Percentiles rank a stretch among this genome's conserved stretches.
phyloP scores from a whole-genome alignment of 2,329 filamentous ascomycete species.

The Exophiala calicioides region DNA sequence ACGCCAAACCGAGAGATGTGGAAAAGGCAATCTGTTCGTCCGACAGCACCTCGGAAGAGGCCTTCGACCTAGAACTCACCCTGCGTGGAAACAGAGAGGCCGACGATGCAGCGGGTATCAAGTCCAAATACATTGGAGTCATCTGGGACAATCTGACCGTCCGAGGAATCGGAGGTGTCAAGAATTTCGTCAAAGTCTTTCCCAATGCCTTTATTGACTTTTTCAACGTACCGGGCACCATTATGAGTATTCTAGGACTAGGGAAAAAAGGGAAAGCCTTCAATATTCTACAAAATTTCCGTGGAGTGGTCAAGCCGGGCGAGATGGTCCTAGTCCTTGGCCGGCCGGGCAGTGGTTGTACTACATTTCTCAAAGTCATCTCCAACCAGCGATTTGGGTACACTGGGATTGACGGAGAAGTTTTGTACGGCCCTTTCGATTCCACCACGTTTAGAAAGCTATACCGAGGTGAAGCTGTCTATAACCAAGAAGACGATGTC shows the following conservation, averaged over 20 bases:
- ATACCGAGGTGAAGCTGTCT: conserved; percentile 80
- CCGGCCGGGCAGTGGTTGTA: conserved; percentile 71
- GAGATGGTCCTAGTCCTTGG: conserved; percentile 88
- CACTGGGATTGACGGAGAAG: conserved; percentile 67
- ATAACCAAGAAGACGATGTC: conserved; percentile 83
- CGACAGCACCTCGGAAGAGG: conserved; percentile 52
- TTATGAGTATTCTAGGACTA: conserved; percentile 63
- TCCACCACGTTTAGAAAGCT: conserved; percentile 67
- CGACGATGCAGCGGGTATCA: conserved; percentile 75
- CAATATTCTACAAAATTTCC: conserved; percentile 71
- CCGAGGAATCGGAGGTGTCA: conserved; percentile 70
- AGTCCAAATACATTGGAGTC: conserved; percentile 74
- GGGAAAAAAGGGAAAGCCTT: conserved; percentile 69
- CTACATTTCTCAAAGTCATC: conserved; percentile 68
- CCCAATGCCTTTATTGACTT: conserved; percentile 75
- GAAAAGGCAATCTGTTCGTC: conserved; percentile 57
- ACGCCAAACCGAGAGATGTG: conserved; percentile 47
- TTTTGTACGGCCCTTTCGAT: conserved; percentile 73
- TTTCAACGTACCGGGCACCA: conserved; percentile 70
- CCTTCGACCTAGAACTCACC: conserved; percentile 74
- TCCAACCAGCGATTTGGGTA: conserved; percentile 66
- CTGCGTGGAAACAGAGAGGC: conserved; percentile 71
- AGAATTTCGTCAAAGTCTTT: conserved; percentile 73
- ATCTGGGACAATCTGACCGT: conserved; percentile 78
- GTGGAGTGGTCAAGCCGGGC: conserved; percentile 68